phyloP scores from a whole-genome alignment of 164 flowering plant species.

The Kingdonia uniflora region DNA sequence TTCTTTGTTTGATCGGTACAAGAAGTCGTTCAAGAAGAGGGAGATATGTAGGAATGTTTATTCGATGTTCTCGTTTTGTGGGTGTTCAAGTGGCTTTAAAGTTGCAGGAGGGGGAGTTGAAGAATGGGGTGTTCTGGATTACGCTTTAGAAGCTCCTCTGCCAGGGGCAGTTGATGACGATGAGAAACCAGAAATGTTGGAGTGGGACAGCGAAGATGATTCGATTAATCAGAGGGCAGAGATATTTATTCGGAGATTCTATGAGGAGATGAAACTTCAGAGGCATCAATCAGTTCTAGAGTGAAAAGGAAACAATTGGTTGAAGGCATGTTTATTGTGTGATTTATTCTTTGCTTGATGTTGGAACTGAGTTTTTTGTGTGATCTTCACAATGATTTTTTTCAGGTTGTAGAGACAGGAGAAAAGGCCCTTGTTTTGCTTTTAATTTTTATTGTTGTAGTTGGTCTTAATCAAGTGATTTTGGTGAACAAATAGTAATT shows the following conservation, averaged over 20 bases:
- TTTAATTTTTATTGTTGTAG: too few relatives aligned
- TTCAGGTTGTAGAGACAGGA: too few relatives aligned
- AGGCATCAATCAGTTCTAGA: slow-evolving; percentile 23
- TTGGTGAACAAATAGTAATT: too few relatives aligned
- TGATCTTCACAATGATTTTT: too few relatives aligned
- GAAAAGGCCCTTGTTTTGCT: too few relatives aligned
- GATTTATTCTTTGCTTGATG: too few relatives aligned
- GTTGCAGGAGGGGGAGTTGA: slow-evolving; percentile 10
- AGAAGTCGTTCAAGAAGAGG: slow-evolving; percentile 15
- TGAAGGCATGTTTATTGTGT: too few relatives aligned
- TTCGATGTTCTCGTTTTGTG: slow-evolving; percentile 20
- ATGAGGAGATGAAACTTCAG: slow-evolving; percentile 47
- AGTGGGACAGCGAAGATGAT: slow-evolving; percentile 23
- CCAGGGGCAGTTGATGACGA: slow-evolving; percentile 4
- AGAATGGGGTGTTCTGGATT: slow-evolving; percentile 2
- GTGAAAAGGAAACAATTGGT: neutral
- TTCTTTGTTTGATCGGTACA: slow-evolving; percentile 31
- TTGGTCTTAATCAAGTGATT: slow-evolving; percentile 30
- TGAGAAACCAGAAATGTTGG: slow-evolving; percentile 9
- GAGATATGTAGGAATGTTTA: slow-evolving; percentile 5
- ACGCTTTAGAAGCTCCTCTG: slow-evolving; percentile 7
- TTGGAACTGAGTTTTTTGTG: too few relatives aligned
- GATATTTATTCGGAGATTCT: slow-evolving; percentile 54
- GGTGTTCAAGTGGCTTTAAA: slow-evolving; percentile 17
- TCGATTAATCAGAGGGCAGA: slow-evolving; percentile 64